Evolutionary conservation across 2,329 filamentous ascomycete species (phyloP), one percentile per base, ranked within the genome.

Genomic region (Monilinia aucupariae): DNA sequence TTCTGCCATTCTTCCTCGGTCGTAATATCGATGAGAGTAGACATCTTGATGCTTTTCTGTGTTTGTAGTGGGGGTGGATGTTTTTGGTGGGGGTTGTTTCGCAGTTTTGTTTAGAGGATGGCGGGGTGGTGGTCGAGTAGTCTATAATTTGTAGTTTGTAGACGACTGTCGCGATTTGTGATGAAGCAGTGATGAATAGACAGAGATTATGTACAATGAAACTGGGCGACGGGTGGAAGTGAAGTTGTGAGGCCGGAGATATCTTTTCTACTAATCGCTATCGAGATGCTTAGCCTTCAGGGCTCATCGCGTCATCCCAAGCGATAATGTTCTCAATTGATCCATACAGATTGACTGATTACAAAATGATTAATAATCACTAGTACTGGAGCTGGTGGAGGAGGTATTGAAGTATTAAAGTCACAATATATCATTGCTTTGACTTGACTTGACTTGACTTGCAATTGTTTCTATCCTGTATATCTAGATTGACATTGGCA

Each of bases 11-110:
- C 85, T 69, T 82, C 78, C 71, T 91, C 85, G 70, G 83, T 86
- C 70, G 85, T 83, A 77, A 97, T 88, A 72, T 96, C 89, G 68
- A 82, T 84, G 72, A 97, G 85, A 64, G 84, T 85, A 68, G 89
- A 90, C 89, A 92, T 92, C 66, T 69, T 78, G 69, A 32, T 59
- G n/a, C 34, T 41, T 43, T 32, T 52, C 41, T 32, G 27, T 15
- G 25, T 47, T 27, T 37, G 34, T 52, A 22, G 61, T 45, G 61
- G 47, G 54, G 53, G 53, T 50, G 30, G 43, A 56, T 62, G 59
- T 50, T 32, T 22, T 48, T 62, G 60, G 27, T 52, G 58, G 48
- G 56, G 61, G 47, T 25, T 53, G 25, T 20, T 50, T 45, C 7
- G n/a, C 4, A 12, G 43, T 32, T 49, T 56, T 56, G 27, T 34